phyloP scores from a whole-genome alignment of 495 filamentous ascomycete species.

The Pyrenula massariospora region DNA sequence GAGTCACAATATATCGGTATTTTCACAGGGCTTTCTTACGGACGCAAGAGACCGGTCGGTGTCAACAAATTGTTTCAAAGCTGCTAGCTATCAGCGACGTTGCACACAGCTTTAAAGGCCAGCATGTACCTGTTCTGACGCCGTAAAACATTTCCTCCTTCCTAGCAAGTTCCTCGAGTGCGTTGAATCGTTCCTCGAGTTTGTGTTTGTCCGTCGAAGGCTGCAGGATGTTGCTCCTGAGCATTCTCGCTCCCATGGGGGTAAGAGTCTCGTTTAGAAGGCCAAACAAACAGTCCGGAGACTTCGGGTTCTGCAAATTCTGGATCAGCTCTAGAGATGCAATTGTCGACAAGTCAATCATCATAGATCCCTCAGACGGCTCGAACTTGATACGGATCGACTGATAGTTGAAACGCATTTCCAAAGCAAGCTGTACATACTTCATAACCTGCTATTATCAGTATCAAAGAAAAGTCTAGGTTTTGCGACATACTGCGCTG shows the following conservation, averaged over 20 bases:
- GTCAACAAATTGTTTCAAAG: slow-evolving; percentile 63
- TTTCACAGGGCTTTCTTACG: slow-evolving; percentile 30
- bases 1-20: neutral
- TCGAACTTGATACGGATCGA: slow-evolving; percentile 79
- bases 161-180: slow-evolving; percentile 69
- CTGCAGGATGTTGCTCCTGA: slow-evolving; percentile 76
- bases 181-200: slow-evolving; percentile 60
- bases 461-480: slow-evolving; percentile 4
- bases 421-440: slow-evolving; percentile 60
- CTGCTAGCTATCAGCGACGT: slow-evolving; percentile 20
- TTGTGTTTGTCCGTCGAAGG: slow-evolving; percentile 64
- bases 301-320: slow-evolving; percentile 66
- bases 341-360: slow-evolving; percentile 81
- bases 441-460: slow-evolving; percentile 53
- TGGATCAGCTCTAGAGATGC: slow-evolving; percentile 80
- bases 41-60: slow-evolving; percentile 54
- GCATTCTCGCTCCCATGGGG: slow-evolving; percentile 73
- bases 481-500: slow-evolving; percentile 53
- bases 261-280: slow-evolving; percentile 76
- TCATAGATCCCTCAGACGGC: slow-evolving; percentile 87
- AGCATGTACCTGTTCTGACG: slow-evolving; percentile 45
- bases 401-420: slow-evolving; percentile 56
- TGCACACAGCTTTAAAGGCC: neutral
- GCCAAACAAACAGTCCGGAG: slow-evolving; percentile 68
- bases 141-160: slow-evolving; percentile 83